Evolutionary conservation across 1,139 yeast genomes (phyloP), one percentile per base, ranked within the genome.

Genomic region (Protomyces macrosporus): DNA sequence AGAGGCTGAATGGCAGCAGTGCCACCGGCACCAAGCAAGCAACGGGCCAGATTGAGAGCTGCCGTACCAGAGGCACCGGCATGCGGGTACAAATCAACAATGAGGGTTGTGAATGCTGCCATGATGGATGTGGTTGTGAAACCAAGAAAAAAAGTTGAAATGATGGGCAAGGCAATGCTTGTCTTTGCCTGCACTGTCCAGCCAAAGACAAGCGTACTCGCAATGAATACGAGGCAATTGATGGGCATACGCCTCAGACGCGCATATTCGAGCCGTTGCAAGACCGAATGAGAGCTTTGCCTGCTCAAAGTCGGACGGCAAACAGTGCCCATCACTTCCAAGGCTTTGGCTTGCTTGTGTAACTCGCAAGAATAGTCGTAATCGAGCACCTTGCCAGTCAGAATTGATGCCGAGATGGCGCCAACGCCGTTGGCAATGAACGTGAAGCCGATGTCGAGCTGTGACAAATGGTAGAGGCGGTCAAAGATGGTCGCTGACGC

Each of bases 161-260:
- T 82, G 36, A 84, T 77, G 14, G 95, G 90, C 7, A 84, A 88
- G 78, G 87, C 84, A 90, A 91, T 87, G 72, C 86, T 93, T 35
- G 88, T 84, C 6, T 71, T 67, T 10, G 66, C 65, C 71, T 83
- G 80, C 12, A 88, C 82, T 2, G 91, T 81, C 95, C 95, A 88
- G 12, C 87, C 95, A 66, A 87, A 78, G 93, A 95, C 88, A 74
- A 88, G 87, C 65, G 88, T 78, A 0, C 89, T 80, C 54, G 84
- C 78, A 23, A 91, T 90, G 66, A 88, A 76, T 16, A 83, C 79
- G 33, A 85, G 73, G 1, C 45, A 23, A 45, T 52, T 53, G 35
- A 6, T 10, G 10, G 58, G 58, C 50, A 51, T 35, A 10, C 63
- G 51, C 23, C 39, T 37, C 40, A 85, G 72, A 54, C 88, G 76